Evolutionary conservation across 495 filamentous ascomycete species (phyloP).

Genomic region (Xeromyces bisporus): DNA sequence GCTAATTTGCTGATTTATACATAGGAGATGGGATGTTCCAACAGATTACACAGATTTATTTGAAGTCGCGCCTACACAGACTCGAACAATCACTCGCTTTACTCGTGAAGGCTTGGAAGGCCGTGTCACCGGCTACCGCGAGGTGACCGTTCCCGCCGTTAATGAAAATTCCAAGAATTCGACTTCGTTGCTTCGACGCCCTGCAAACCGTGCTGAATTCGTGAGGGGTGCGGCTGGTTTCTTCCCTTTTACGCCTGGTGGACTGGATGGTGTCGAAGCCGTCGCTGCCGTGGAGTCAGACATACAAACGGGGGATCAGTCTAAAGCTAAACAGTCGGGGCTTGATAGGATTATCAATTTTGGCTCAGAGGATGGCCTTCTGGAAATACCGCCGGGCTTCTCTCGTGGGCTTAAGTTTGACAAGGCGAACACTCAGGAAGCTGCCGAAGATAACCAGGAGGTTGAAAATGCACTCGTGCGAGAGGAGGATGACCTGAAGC

Average conservation of each 20-base stretch:
- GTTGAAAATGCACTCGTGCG: constrained; percentile 58
- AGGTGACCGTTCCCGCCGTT: constrained; percentile 80
- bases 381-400: constrained; percentile 74
- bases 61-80: constrained; percentile 75
- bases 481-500: constrained; percentile 34
- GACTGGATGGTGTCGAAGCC: constrained; percentile 72
- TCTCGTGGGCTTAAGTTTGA: constrained; percentile 58
- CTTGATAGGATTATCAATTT: constrained; percentile 73
- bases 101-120: constrained; percentile 85
- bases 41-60: constrained; percentile 66
- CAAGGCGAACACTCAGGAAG: constrained; percentile 38
- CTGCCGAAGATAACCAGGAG: constrained; percentile 45
- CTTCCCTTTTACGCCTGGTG: constrained; percentile 89
- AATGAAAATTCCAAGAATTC: constrained; percentile 93
- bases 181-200: constrained; percentile 75
- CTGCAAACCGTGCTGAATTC: constrained; percentile 76
- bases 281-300: constrained; percentile 60
- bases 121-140: constrained; percentile 80
- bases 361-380: constrained; percentile 55
- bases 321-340: constrained; percentile 24
- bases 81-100: constrained; percentile 83
- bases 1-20: constrained; percentile 6
- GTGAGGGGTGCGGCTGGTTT: constrained; percentile 91
- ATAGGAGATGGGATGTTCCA: constrained; percentile 64
- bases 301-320: constrained; percentile 22